A percentile compares a stretch with the other conserved stretches of the same genome.
These are phyloP conservation scores for Fusarium protoensiforme DNA, from an alignment of 2,329 filamentous ascomycete genomes.

Conservation along the genomic window DNA sequence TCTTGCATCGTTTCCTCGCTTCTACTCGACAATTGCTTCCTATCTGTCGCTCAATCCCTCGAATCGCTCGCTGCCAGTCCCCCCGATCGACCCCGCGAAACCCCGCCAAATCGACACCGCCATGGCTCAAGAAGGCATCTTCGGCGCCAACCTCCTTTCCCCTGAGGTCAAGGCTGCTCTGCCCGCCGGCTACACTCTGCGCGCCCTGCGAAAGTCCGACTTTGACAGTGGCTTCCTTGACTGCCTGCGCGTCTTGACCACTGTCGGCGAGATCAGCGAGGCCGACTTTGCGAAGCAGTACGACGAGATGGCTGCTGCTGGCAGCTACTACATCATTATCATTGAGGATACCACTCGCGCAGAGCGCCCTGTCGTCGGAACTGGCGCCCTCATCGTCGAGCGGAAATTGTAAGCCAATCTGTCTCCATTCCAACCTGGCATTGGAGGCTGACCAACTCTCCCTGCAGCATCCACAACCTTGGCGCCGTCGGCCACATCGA, in stretches of 20 bases:
- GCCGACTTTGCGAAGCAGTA: conserved; percentile 82
- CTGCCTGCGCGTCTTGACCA: conserved; percentile 90
- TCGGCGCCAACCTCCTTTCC: conserved; percentile 81
- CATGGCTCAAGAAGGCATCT: conserved; percentile 69
- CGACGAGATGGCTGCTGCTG: conserved; percentile 80
- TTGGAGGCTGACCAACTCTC: conserved; percentile 27
- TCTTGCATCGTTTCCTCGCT: background rate
- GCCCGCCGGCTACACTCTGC: conserved; percentile 84
- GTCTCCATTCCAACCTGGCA: background rate
- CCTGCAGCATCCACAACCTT: conserved; percentile 77
- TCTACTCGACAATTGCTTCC: conserved; percentile 9
- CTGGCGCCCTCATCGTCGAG: conserved; percentile 90
- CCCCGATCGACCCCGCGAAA: conserved; percentile 27
- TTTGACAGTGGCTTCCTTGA: conserved; percentile 88
- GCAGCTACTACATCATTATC: conserved; percentile 87
- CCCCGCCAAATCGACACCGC: conserved; percentile 39
- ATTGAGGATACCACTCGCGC: conserved; percentile 75
- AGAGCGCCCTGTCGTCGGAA: conserved; percentile 80
- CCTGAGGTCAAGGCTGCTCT: conserved; percentile 77
- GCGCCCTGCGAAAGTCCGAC: conserved; percentile 82
- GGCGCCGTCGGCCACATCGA: conserved; percentile 95
- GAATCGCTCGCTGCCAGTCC: background rate
- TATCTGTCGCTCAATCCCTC: background rate
- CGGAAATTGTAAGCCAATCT: conserved; percentile 80
- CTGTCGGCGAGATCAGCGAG: conserved; percentile 86